phyloP scores from a whole-genome alignment of 805 yeast species.

The Cyberlindnera saturnus region DNA sequence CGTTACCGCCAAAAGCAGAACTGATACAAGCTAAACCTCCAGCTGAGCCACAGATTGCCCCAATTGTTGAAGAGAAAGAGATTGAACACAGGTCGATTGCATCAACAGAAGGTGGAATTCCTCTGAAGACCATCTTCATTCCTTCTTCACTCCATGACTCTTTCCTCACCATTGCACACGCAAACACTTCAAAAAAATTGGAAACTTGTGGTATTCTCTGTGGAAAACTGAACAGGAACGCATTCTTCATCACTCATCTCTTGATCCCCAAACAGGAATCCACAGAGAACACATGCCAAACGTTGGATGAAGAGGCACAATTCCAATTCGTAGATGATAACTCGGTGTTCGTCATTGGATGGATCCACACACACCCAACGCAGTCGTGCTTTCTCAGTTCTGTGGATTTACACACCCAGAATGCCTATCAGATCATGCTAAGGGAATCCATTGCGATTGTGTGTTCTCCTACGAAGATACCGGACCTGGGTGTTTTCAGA shows the following conservation, averaged over 20 bases:
- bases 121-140: constrained; percentile 45
- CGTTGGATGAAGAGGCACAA: constrained; percentile 52
- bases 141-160: constrained; percentile 37
- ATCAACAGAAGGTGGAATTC: constrained; percentile 50
- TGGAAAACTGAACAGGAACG: constrained; percentile 54
- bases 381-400: constrained; percentile 66
- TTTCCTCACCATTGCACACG: constrained; percentile 41
- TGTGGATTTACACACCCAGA: constrained; percentile 63
- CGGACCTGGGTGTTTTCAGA: constrained; percentile 46
- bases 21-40: neutral
- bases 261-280: constrained; percentile 59
- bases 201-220: constrained; percentile 68
- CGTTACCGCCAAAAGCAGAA: constrained; percentile 3
- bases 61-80: neutral
- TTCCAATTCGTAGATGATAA: constrained; percentile 49
- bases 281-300: constrained; percentile 56
- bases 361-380: constrained; percentile 75
- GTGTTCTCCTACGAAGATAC: constrained; percentile 47
- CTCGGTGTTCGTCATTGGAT: constrained; percentile 59
- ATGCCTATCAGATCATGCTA: constrained; percentile 62
- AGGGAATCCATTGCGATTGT: constrained; percentile 67
- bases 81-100: constrained; percentile 33
- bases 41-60: no score
- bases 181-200: constrained; percentile 43
- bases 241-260: constrained; percentile 56